Evolutionary conservation across 148 eudicot genomes (phyloP), one percentile per base, ranked within the genome.

Genomic region (Silene uniflora): DNA sequence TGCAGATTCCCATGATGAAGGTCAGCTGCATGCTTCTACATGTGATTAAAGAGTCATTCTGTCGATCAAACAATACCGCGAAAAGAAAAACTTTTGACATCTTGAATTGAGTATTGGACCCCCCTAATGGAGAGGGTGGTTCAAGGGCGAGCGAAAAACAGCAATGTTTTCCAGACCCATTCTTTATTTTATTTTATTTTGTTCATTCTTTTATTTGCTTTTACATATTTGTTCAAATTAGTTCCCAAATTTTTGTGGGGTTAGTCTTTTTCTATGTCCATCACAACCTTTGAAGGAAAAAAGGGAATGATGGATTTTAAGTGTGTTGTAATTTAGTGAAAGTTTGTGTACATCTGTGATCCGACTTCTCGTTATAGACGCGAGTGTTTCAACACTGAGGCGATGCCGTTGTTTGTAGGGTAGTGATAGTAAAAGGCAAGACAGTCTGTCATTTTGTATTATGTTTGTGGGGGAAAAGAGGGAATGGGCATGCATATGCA

Each of bases 301-400:
- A 81, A 67, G 81, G 75, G 84, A 47, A 81, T 77, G 84, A 69
- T 81, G 84, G 81, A 63, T 67, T 29, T 77, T 54, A 77, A 49
- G 75, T 77, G 78, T 81, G 77, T 77, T 71, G 83, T 81, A 81
- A 80, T 76, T 62, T 81, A 76, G 74, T 76, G 64, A 65, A 66
- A 76, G 71, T 71, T 25, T 16, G n/a, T 3, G 7, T 16, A 66
- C 44, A 18, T 66, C 66, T 10, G 29, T 27, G 29, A 27, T 27
- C 16, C n/a, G n/a, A 10, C 10, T 62, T 62, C 32, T 27, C 16
- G 39, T 4, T 5, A 25, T 23, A 62, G 16, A 12, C 39, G 32
- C 3, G 39, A 23, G 29, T 62, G 18, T 62, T 23, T 62, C 39
- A 62, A 29, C 67, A 24, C 39, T 62, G 67, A 18, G 67, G 67